phyloP scores from a whole-genome alignment of 805 yeast genomes.

The Lipomyces starkeyi region DNA sequence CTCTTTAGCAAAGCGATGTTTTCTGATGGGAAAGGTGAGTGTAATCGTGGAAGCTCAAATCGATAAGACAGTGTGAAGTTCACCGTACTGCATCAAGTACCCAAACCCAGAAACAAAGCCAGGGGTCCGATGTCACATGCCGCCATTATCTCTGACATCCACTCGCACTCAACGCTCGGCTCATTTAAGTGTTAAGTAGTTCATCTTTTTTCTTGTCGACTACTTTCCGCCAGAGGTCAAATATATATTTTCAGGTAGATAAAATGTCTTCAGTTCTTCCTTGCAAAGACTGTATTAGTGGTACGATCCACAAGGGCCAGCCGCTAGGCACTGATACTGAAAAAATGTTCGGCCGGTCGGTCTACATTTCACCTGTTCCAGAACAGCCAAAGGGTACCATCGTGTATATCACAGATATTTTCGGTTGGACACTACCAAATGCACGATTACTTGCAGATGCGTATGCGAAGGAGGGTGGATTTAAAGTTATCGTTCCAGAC shows the following conservation, averaged over 20 bases:
- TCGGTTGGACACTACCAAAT: slow-evolving; percentile 31
- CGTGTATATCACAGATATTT: slow-evolving; percentile 24
- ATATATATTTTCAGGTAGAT: not conserved
- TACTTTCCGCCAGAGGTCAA: not conserved
- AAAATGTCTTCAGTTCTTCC: slow-evolving; percentile 12
- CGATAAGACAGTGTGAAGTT: too few relatives aligned
- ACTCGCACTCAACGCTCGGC: not conserved
- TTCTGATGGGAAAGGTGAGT: too few relatives aligned
- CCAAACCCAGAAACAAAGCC: not conserved
- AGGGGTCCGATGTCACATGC: not conserved
- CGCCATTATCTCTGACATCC: not conserved
- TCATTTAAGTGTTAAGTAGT: not conserved
- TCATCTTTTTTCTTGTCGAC: not conserved
- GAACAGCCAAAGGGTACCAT: slow-evolving; percentile 25
- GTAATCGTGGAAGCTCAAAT: too few relatives aligned
- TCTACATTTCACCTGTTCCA: slow-evolving; percentile 16
- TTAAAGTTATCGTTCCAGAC: slow-evolving; percentile 23
- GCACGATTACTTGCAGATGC: slow-evolving; percentile 30
- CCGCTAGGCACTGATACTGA: slow-evolving; percentile 16
- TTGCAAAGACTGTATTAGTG: slow-evolving; percentile 15
- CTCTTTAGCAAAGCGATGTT: too few relatives aligned
- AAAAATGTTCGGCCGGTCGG: slow-evolving; percentile 6
- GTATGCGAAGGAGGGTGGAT: slow-evolving; percentile 29
- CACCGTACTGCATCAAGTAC: too few relatives aligned
- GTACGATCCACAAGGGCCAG: slow-evolving; percentile 19